Evolutionary conservation across 139 green algal species (phyloP), one percentile per base, ranked within the genome.

Genomic region (Chlamydomonas eustigma): DNA sequence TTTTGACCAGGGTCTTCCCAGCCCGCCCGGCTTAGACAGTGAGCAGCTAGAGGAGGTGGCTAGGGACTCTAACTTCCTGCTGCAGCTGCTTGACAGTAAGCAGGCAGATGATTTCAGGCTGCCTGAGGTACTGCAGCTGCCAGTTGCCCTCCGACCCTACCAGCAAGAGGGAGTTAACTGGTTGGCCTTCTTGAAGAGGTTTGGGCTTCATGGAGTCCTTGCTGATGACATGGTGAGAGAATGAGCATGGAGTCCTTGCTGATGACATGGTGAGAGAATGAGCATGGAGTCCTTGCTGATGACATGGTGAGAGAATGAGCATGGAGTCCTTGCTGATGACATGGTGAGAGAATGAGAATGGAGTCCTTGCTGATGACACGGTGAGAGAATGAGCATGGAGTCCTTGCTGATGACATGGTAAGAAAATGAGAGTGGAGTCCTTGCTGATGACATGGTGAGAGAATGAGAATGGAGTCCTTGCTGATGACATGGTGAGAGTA

Each of bases 331-430:
- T n/a, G n/a, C n/a, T n/a, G n/a, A n/a, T n/a, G n/a, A n/a, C n/a
- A n/a, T n/a, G n/a, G n/a, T n/a, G n/a, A n/a, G n/a, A n/a, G n/a
- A n/a, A n/a, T n/a, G n/a, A n/a, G n/a, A n/a, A n/a, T n/a, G n/a
- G n/a, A n/a, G n/a, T n/a, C n/a, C n/a, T n/a, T n/a, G 94, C 92
- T 24, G 95, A 99, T 79, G 95, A 98, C 83, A 98, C 98, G 94
- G 94, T 73, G 66, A 24, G 68, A 52, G 24, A 28, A 63, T 28
- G 25, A 37, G 64, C 44, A 58, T 58, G 44, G 12, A 12, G 12
- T 58, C 12, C 44, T 58, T 58, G 44, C 44, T 58, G 44, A 58
- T 58, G 44, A 58, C 18, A 58, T 58, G 44, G 89, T 2, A 77
- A n/a, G 51, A 79, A 64, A 66, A 78, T 71, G 44, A 58, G 64